Base-by-base conservation (phyloP, 768 basidiomycete species). In the Lyophyllum atratum region DNA sequence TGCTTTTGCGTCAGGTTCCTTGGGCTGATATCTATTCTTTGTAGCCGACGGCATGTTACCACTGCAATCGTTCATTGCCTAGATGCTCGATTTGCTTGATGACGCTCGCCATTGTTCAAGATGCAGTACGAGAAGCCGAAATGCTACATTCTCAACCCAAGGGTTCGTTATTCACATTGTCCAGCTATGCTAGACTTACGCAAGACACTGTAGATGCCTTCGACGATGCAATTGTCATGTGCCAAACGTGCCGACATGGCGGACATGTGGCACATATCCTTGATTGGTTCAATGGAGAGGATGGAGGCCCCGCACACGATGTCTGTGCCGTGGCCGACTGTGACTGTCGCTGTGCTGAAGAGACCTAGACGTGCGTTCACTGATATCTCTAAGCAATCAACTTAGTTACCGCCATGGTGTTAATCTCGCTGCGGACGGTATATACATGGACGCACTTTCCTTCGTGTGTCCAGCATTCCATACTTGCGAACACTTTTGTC, bases 241-340 rank as follows among this genome's bases (percentile, higher is more conserved):
- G 92, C 69, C 90, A 93, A 68, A 88, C 87, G 0, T 93, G 92
- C 67, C 80, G 92, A 39, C 92, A 94, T 66, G 92, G 92, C 3
- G 92, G 92, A 4, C 92, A 94, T 62, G 90, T 91, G n/a, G 81
- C 84, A 2, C 92, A 94, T 67, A 84, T 94, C 58, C 71, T 92
- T 25, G 90, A 90, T 58, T 94, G 92, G 92, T 94, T 93, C 68
- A 84, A 85, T 61, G 87, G 86, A 0, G 85, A 86, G 53, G 81
- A 83, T 46, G 81, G 82, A 3, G 65, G 67, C 42, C 74, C 78
- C 42, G 80, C 79, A 7, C 80, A 80, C 55, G 80, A 78, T 2
- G 71, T 81, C 12, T 92, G 90, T 65, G 80, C 90, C n/a, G 85
- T 91, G 17, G 85, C 86, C 0, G 85, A 87, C 61, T 92, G 90